Base-by-base conservation (phyloP, 352 stramenopile genomes). In the Phytophthora tubulina region DNA sequence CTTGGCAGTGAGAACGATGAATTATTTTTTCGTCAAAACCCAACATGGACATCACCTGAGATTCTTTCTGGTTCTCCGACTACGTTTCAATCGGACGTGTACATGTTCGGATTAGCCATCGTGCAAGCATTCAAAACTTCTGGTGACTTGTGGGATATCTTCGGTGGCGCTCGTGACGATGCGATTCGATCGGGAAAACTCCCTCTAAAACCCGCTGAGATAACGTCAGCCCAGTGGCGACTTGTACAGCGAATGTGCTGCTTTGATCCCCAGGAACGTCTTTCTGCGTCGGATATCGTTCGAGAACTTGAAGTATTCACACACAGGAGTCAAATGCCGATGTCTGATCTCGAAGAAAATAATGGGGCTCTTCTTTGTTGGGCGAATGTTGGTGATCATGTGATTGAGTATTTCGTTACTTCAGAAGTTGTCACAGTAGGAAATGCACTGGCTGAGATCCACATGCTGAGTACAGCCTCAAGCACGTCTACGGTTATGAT, bases 41-140 rank as follows among this genome's bases (percentile, higher is more conserved):
- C 31, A 15, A 17, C 36, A 0, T 69, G 62, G 51, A 55, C 53
- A 50, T 30, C 54, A 0, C 63, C 63, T 6, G 63, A 71, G 27
- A n/a, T 60, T 13, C 13, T 60, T 6, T 41, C 31, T 55, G 63
- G 63, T 31, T 60, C n/a, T 6, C 48, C 63, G 4, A 1, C 15
- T 32, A 51, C 54, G 3, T 66, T 60, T 30, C n/a, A 58, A 21
- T 71, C 54, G 3, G 45, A 65, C 55, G 46, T 64, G 10, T 71
- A 30, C n/a, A 9, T 10, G 0, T 49, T 71, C 9, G 46, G 45
- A 3, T 35, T 70, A 33, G 42, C 41, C 21, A 63, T 69, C 17
- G 52, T 63, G 14, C 36, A 68, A 55, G 61, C 51, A 10, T 33
- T 68, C 7, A 59, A 60, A 30, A 35, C 15, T 17, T 14, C 21